These are phyloP conservation scores for Linum tenue DNA, from an alignment of 345 rosid species.

Conservation along the genomic window DNA sequence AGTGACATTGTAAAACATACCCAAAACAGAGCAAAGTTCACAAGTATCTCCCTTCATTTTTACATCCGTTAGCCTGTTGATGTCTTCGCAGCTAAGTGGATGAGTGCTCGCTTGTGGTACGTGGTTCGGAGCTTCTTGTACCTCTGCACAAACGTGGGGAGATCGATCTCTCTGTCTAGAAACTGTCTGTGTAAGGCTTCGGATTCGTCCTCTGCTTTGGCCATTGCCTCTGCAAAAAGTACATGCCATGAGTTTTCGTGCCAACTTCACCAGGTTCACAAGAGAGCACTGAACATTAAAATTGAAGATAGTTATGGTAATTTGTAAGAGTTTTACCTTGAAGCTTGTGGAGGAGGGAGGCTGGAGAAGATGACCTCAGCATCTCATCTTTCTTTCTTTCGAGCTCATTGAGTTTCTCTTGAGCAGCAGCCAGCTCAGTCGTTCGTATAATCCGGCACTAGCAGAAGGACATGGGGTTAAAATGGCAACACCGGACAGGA, in stretches of 20 bases:
- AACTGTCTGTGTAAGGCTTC: conserved; percentile 56
- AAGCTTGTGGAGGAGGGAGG: conserved; percentile 53
- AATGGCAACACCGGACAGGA: neutral
- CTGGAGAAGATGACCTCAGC: conserved; percentile 56
- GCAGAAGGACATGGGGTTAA: neutral
- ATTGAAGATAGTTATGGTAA: too few species aligned
- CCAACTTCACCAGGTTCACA: neutral
- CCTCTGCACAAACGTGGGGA: conserved; percentile 53
- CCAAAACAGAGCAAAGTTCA: neutral
- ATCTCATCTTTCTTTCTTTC: conserved; percentile 66
- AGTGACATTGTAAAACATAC: neutral
- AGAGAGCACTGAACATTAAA: too few species aligned
- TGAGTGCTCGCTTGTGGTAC: conserved; percentile 69
- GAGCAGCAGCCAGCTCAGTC: conserved; percentile 80
- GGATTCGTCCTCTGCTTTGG: conserved; percentile 63
- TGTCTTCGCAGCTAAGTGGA: conserved; percentile 66
- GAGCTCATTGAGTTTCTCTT: conserved; percentile 72
- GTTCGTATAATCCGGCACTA: conserved; percentile 92
- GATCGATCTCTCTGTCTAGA: conserved; percentile 59
- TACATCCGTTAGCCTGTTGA: conserved; percentile 14
- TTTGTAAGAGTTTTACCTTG: conserved; percentile 38
- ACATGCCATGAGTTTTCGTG: neutral
- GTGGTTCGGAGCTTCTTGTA: conserved; percentile 64
- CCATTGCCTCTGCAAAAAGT: conserved; percentile 50
- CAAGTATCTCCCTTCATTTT: neutral